Base-by-base conservation (phyloP, 148 eudicot genomes). In the Rhododendron griersonianum region DNA sequence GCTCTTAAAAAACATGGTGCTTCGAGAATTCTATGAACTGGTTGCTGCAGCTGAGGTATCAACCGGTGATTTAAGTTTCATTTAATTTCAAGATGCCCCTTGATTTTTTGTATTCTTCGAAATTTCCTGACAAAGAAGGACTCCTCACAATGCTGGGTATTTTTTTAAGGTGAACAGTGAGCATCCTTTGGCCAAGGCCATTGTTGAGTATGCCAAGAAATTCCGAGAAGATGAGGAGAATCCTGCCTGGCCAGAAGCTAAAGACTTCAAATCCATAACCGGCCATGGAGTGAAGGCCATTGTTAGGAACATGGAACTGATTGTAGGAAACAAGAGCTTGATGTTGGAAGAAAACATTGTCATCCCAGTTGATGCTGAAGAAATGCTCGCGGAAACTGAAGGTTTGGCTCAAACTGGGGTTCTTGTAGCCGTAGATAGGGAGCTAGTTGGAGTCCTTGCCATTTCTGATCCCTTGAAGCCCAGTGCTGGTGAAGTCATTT, bases 41-140 rank as follows among this genome's bases (percentile, higher is more conserved):
- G 91, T 92, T 77, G 98, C 99, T 83, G 98, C 98, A 85, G 93
- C 92, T 82, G 99, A 97, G 99, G 99, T 97, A 92, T 11, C 15
- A 39, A 39, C 14, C 0, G 4, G 28, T 2, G 11, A 76, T 76
- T 59, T 39, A 18, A 18, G 19, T 76, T 41, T 76, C 13, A 8
- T 39, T 37, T 14, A 19, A 39, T 39, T 19, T 41, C 3, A 41
- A 37, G 41, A 37, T 41, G 50, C 80, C 25, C 0, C 2, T 76
- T 35, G 13, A 30, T 1, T 30, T 15, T 76, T 76, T 41, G n/a
- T 76, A 21, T 76, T 39, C n/a, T 76, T 39, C 0, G 3, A 18
- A 21, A 18, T 39, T 41, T 41, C 80, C 50, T 76, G 13, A 76
- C 47, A 33, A 76, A 74, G 5, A 7, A 21, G 19, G 80, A 13